Evolutionary conservation across 768 basidiomycete genomes (phyloP).

Genomic region (Lentinula sp.): DNA sequence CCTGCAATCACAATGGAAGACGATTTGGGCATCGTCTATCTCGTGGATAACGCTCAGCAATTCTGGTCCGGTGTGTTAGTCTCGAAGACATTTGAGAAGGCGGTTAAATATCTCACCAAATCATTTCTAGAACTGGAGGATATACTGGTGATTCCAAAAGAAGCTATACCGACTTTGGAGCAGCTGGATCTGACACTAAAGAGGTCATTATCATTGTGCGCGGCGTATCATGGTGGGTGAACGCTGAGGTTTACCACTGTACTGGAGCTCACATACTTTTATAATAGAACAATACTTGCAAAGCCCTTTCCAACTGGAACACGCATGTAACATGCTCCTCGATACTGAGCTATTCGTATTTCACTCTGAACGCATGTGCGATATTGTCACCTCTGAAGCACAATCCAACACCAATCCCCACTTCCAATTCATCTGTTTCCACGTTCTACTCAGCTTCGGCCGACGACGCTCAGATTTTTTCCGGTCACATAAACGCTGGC

Average conservation of each 20-base stretch:
- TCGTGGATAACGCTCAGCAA: constrained; percentile 78
- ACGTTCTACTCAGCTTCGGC: constrained; percentile 72
- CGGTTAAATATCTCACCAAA: neutral
- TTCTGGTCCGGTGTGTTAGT: constrained; percentile 78
- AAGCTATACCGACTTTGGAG: constrained; percentile 46
- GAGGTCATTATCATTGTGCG: constrained; percentile 73
- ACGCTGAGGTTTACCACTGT: neutral
- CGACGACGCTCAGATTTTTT: constrained; percentile 64
- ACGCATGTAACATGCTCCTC: constrained; percentile 72
- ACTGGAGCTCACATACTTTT: constrained; percentile 6
- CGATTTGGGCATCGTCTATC: constrained; percentile 74
- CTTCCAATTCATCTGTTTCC: constrained; percentile 71
- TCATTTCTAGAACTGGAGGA: constrained; percentile 78
- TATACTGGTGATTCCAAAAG: constrained; percentile 58
- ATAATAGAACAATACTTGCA: constrained; percentile 76
- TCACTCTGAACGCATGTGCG: constrained; percentile 90
- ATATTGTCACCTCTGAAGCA: constrained; percentile 66
- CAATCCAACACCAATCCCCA: constrained; percentile 85
- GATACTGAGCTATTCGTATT: constrained; percentile 85
- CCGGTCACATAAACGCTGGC: constrained; percentile 79
- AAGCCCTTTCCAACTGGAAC: constrained; percentile 75
- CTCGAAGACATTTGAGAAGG: neutral
- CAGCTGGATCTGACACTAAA: constrained; percentile 74
- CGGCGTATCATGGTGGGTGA: constrained; percentile 78
- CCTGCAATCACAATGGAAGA: constrained; percentile 46